Evolutionary conservation across 1,284 basidiomycete genomes (phyloP).

Genomic region (Leccinum fallax): DNA sequence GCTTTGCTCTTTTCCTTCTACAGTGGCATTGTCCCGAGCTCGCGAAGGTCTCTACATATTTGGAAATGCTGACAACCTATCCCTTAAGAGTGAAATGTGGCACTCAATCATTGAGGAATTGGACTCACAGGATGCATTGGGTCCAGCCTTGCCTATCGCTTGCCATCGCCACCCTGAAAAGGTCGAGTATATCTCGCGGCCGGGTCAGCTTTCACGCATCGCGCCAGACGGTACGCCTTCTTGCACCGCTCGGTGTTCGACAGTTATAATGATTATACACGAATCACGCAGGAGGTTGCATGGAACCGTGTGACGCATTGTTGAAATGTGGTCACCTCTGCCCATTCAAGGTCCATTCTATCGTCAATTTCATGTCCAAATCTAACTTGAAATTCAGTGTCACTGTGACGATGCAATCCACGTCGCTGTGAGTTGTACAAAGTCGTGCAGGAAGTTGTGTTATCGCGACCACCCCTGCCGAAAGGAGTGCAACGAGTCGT

Average conservation of each 20-base stretch:
- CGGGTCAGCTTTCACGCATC: constrained; percentile 52
- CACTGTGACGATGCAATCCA: constrained; percentile 67
- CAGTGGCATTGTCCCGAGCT: constrained; percentile 74
- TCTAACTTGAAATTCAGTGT: constrained; percentile 46
- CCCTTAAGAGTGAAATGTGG: constrained; percentile 61
- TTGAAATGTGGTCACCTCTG: constrained; percentile 74
- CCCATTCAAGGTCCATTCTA: constrained; percentile 50
- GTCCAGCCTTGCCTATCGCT: constrained; percentile 51
- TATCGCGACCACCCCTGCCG: constrained; percentile 61
- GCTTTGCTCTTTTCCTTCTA: background rate
- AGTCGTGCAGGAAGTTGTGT: constrained; percentile 57
- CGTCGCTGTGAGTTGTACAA: constrained; percentile 49
- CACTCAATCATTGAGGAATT: constrained; percentile 55
- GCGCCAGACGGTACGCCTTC: constrained; percentile 56
- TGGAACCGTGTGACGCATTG: constrained; percentile 53
- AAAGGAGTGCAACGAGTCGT: constrained; percentile 53
- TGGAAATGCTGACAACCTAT: constrained; percentile 61
- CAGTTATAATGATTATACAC: background rate
- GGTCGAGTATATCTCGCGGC: constrained; percentile 45
- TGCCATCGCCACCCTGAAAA: constrained; percentile 60
- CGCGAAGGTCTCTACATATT: constrained; percentile 72
- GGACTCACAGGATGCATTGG: constrained; percentile 47
- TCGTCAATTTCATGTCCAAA: background rate
- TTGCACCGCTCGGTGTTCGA: background rate
- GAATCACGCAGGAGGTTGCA: constrained; percentile 57